Base-by-base conservation (phyloP, 306 rosid species). In the Lathyrus aphaca region DNA sequence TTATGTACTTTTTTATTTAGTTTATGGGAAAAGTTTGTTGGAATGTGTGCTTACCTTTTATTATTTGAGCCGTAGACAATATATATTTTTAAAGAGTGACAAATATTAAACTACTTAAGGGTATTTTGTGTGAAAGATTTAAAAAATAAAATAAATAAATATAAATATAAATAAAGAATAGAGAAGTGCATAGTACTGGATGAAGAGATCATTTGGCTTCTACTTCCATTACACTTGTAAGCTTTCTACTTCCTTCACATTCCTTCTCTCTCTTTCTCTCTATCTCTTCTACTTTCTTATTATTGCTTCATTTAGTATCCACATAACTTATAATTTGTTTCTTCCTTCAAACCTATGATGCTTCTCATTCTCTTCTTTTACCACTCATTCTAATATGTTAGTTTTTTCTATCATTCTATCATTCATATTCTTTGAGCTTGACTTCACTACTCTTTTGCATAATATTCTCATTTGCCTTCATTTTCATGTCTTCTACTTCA, bases 241-340 rank as follows among this genome's bases (percentile, higher is more conserved):
- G 57, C 71, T 19, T 51, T 21, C 30, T 19, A 53, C 32, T 53
- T 53, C 59, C 32, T 53, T 61, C 69, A 61, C 64, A 21, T 25
- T 51, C 30, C 35, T 4, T 16, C 7, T 30, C 61, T 59, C 16
- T 62, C 12, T 69, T 57, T 64, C 57, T 39, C 32, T 39, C n/a
- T 62, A 21, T 54, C 49, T 53, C 12, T 70, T 6, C 10, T 50
- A 61, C 58, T 61, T 76, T 3, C 2, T 19, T 51, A 37, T 56
- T 56, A 14, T 56, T 73, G 77, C 80, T 74, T 77, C 79, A 79
- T 64, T 50, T 60, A 75, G 25, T 60, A 50, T 83, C 83, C 74
- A 84, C 94, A 86, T 78, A 64, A 37, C 58, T 88, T 88, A 84
- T 80, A 86, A 63, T 42, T 9, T 63, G 68, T 57, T 65, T 75